Base-by-base conservation (phyloP, 75 land plant genomes). In the Selaginella tamariscina region DNA sequence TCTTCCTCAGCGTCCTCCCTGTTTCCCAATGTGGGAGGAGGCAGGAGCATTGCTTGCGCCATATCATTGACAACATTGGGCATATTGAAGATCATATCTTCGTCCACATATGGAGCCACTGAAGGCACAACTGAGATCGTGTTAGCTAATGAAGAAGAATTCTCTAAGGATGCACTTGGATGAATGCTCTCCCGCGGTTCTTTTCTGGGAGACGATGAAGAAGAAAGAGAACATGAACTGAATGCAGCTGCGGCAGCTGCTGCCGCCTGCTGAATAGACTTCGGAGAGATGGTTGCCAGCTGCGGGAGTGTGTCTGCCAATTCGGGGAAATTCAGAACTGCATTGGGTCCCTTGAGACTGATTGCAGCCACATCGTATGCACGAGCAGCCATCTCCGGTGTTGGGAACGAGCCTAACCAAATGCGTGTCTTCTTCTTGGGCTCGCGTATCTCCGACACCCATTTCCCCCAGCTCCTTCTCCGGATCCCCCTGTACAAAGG, bases 361-460 rank as follows among this genome's bases (percentile, higher is more conserved):
- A 69, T 23, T 18, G 71, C 71, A 1, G 71, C 71, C 1, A 67
- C 71, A 20, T 69, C 71, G 20, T 69, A 66, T 11, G 71, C 71
- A 5, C 68, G 30, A 2, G 71, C 71, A 15, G 71, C 71, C 71
- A 69, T 69, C 27, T 69, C 71, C 1, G 71, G 70, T 2, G 71
- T 69, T 13, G 71, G 71, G 24, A 66, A 69, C 2, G 71, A 64
- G 20, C 71, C 71, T 23, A 69, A 27, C 71, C 71, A 69, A 2
- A 69, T 69, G 1, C 71, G 69, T 0, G 71, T 64, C 31, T 69
- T 69, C 22, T 69, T 69, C n/a, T 64, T 69, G 2, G 71, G 71
- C 71, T 69, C 71, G 0, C 71, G 70, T 27, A 69, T 69, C 23
- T 69, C 71, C 1, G 71, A 69, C 11, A 69, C 71, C 71, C 71